These are phyloP conservation scores for Pseudocercospora macadamiae DNA, from an alignment of 2,329 filamentous ascomycete genomes.

Conservation along the genomic window DNA sequence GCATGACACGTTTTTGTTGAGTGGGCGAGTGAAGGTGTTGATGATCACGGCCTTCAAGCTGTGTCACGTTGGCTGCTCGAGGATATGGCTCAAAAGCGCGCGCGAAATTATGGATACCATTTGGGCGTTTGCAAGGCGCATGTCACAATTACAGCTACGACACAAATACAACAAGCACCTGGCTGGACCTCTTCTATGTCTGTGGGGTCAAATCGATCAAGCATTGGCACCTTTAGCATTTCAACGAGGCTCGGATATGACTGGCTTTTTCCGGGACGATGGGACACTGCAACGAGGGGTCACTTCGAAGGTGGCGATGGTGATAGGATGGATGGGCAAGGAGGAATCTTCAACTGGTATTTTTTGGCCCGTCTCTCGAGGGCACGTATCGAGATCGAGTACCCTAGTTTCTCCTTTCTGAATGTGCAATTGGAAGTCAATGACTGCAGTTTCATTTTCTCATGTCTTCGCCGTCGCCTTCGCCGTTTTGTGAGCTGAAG, in stretches of 20 bases:
- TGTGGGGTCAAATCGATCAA: not conserved
- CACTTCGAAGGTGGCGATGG: not conserved
- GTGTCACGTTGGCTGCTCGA: not conserved
- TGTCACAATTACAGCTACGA: not conserved
- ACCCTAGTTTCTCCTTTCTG: slow-evolving; percentile 1
- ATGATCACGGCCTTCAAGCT: not conserved
- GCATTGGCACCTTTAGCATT: not conserved
- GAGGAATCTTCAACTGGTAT: slow-evolving; percentile 1
- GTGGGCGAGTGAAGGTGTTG: no score
- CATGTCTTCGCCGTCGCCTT: no score
- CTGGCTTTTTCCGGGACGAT: not conserved
- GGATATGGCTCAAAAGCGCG: slow-evolving; percentile 5
- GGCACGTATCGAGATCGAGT: slow-evolving; percentile 7
- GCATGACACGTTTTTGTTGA: slow-evolving; percentile 12
- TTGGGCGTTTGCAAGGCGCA: slow-evolving; percentile 8
- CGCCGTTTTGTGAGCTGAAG: no score
- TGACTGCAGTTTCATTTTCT: not conserved
- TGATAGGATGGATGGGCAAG: not conserved
- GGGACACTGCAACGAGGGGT: not conserved
- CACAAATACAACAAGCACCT: slow-evolving; percentile 1
- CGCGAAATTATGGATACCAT: slow-evolving; percentile 12
- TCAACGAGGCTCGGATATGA: not conserved
- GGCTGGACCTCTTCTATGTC: slow-evolving; percentile 4
- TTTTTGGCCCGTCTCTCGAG: slow-evolving; percentile 1
- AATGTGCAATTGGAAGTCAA: no score